phyloP scores from a whole-genome alignment of 306 rosid species.

The Senna tora region DNA sequence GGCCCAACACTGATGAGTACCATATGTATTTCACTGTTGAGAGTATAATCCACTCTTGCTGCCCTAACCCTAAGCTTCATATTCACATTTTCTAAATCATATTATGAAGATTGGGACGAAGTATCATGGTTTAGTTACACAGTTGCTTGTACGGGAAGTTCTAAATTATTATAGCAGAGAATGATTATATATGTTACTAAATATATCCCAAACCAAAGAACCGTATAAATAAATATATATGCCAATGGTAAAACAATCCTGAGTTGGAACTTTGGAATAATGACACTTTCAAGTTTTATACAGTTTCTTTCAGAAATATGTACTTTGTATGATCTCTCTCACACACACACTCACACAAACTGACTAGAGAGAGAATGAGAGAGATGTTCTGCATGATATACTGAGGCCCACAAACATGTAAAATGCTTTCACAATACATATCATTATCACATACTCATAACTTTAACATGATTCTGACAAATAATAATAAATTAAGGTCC shows the following conservation, averaged over 20 bases:
- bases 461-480: slow-evolving; percentile 43
- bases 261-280: slow-evolving; percentile 3
- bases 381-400: slow-evolving; percentile 37
- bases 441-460: slow-evolving; percentile 35
- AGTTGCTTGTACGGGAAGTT: not conserved
- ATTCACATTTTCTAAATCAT: not conserved
- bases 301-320: slow-evolving; percentile 1
- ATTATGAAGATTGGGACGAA: not conserved
- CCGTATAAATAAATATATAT: not conserved
- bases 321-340: slow-evolving; percentile 8
- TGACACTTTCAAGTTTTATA: not conserved
- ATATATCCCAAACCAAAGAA: not conserved
- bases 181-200: not conserved
- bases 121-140: not conserved
- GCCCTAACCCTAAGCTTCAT: not conserved
- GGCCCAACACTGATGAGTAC: not conserved
- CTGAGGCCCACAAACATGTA: slow-evolving; percentile 34
- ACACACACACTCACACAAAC: not conserved
- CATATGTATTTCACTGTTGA: not conserved
- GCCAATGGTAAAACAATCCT: slow-evolving; percentile 10
- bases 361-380: not conserved
- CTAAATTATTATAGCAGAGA: slow-evolving; percentile 1
- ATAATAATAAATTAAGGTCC: slow-evolving; percentile 21
- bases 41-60: slow-evolving; percentile 10
- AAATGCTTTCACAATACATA: not conserved